These are phyloP conservation scores for Mycena rebaudengoi DNA, from an alignment of 768 basidiomycete species.

Conservation along the genomic window DNA sequence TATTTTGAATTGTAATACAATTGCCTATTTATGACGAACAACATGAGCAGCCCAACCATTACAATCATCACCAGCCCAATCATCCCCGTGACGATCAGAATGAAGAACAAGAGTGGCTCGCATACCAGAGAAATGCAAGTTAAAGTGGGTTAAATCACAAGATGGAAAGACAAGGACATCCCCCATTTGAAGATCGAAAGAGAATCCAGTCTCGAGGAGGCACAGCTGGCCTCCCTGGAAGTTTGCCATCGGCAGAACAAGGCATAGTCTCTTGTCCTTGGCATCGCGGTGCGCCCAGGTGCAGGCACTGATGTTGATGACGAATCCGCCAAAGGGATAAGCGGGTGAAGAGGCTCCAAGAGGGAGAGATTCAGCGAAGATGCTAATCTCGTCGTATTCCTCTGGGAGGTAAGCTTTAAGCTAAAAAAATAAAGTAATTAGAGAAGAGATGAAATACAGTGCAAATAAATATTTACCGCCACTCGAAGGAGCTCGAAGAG, in stretches of 20 bases:
- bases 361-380: constrained; percentile 29
- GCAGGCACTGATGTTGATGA: constrained; percentile 32
- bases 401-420: constrained; percentile 31
- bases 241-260: constrained; percentile 30
- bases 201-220: constrained; percentile 28
- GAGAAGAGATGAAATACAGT: background rate
- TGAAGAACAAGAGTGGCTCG: constrained; percentile 18
- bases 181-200: constrained; percentile 14
- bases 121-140: constrained; percentile 9
- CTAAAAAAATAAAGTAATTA: constrained; percentile 13
- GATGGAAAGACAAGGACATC: constrained; percentile 14
- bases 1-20: too few relatives aligned
- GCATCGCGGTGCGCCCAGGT: constrained; percentile 32
- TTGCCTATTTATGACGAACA: too few relatives aligned
- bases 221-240: constrained; percentile 30
- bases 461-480: background rate
- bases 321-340: constrained; percentile 37
- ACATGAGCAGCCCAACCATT: too few relatives aligned
- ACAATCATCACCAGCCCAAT: too few relatives aligned
- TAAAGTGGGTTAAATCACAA: constrained; percentile 14
- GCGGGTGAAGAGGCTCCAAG: constrained; percentile 22
- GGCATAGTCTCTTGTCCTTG: constrained; percentile 31
- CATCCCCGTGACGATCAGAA: too few relatives aligned
- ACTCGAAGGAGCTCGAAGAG: constrained; percentile 9
- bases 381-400: constrained; percentile 26